Percentiles rank a stretch among this genome's conserved stretches.
These are phyloP conservation scores for Flaveria trinervia DNA, from an alignment of 129 eudicot genomes.

Conservation along the genomic window DNA sequence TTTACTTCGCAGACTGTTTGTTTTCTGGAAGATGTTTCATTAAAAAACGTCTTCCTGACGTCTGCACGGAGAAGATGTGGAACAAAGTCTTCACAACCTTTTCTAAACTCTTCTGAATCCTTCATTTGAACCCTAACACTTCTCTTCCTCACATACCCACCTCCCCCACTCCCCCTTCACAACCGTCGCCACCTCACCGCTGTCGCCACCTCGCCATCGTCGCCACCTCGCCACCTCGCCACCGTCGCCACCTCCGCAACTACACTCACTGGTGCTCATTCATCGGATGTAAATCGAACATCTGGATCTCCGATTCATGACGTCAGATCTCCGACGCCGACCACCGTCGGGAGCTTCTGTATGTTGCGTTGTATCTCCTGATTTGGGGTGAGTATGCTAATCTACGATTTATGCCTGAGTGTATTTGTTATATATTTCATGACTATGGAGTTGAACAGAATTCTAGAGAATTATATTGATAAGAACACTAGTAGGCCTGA, in stretches of 20 bases:
- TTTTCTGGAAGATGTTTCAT: too few relatives aligned
- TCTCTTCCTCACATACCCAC: too few relatives aligned
- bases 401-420: slow-evolving; percentile 75
- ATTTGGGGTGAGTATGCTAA: slow-evolving; percentile 97
- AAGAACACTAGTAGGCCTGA: slow-evolving; percentile 85
- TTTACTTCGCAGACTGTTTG: too few relatives aligned
- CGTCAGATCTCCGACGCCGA: slow-evolving; percentile 48
- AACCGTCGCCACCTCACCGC: too few relatives aligned
- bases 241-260: slow-evolving; percentile 50
- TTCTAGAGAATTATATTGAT: slow-evolving; percentile 81
- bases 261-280: slow-evolving; percentile 83
- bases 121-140: too few relatives aligned
- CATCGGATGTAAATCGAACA: slow-evolving; percentile 58
- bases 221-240: too few relatives aligned
- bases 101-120: too few relatives aligned
- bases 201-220: too few relatives aligned
- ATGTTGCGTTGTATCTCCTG: slow-evolving; percentile 56
- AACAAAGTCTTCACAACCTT: too few relatives aligned
- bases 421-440: slow-evolving; percentile 76
- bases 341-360: slow-evolving; percentile 66
- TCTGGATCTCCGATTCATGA: slow-evolving; percentile 70
- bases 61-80: too few relatives aligned
- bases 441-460: slow-evolving; percentile 81
- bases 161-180: too few relatives aligned
- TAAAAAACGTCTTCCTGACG: too few relatives aligned